Conservation (phyloP, 495 filamentous ascomycete species). For the Penicillium canariense region DNA sequence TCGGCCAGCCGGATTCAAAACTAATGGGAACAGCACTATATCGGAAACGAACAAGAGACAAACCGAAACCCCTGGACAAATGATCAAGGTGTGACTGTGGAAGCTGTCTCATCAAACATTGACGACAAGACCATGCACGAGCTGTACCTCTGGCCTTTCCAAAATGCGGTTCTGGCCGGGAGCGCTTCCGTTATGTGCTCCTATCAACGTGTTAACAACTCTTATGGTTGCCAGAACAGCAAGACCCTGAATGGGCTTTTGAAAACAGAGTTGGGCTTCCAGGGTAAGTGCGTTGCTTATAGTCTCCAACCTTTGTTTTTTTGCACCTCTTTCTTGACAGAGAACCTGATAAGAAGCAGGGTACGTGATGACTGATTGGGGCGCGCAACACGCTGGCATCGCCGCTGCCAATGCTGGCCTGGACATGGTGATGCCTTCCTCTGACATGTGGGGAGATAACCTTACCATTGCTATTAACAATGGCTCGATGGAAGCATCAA, state of each 20-base stretch:
- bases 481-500: constrained; percentile 41
- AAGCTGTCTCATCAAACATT: constrained; percentile 54
- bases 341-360: constrained; percentile 48
- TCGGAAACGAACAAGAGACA: constrained; percentile 83
- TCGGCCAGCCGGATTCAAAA: constrained; percentile 33
- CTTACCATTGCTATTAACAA: constrained; percentile 52
- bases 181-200: constrained; percentile 57
- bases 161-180: constrained; percentile 52
- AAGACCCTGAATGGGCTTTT: constrained; percentile 55
- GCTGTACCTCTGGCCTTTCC: constrained; percentile 65
- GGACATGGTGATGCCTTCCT: constrained; percentile 59
- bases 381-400: constrained; percentile 55
- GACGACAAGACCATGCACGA: constrained; percentile 72
- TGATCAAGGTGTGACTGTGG: constrained; percentile 42
- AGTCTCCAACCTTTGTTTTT: too few relatives aligned
- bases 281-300: constrained; percentile 50
- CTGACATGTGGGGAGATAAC: constrained; percentile 43
- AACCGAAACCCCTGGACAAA: constrained; percentile 47
- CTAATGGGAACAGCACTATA: constrained; percentile 64
- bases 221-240: constrained; percentile 66
- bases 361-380: constrained; percentile 58
- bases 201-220: constrained; percentile 63
- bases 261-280: constrained; percentile 58
- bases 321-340: too few relatives aligned
- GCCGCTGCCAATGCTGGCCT: constrained; percentile 54